phyloP scores from a whole-genome alignment of 2,329 filamentous ascomycete genomes.

The Tolypocladium cylindrosporum region DNA sequence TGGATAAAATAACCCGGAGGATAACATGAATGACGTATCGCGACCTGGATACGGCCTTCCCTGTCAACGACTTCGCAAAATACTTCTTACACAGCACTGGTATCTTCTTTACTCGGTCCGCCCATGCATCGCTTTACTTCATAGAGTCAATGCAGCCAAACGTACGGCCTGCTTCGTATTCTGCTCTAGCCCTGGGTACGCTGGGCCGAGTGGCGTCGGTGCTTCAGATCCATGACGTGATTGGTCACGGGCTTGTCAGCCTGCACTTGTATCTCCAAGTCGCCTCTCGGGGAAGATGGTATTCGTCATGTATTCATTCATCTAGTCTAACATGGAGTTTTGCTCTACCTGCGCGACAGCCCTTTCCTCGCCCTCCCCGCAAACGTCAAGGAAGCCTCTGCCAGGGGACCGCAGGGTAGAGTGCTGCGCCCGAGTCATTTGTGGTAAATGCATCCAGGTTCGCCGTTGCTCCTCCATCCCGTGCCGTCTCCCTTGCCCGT shows the following conservation, averaged over 20 bases:
- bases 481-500: background rate
- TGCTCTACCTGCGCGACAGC: slow-evolving; percentile 64
- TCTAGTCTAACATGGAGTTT: slow-evolving; percentile 24
- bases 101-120: background rate
- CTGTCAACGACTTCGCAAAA: background rate
- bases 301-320: background rate
- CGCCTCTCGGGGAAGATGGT: background rate
- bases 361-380: slow-evolving; percentile 42
- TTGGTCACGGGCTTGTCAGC: background rate
- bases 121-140: background rate
- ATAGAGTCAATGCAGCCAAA: background rate
- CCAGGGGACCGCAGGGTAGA: slow-evolving; percentile 50
- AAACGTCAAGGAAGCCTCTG: slow-evolving; percentile 49
- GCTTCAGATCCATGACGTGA: background rate
- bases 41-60: background rate
- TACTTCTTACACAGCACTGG: background rate
- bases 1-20: background rate
- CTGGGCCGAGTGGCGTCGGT: background rate
- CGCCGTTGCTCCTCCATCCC: slow-evolving; percentile 11
- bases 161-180: background rate
- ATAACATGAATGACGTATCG: background rate
- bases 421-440: slow-evolving; percentile 65
- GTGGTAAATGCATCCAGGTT: slow-evolving; percentile 58
- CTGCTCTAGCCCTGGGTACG: background rate
- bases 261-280: background rate